phyloP scores from a whole-genome alignment of 306 rosid genomes.

The Potentilla sterilis region DNA sequence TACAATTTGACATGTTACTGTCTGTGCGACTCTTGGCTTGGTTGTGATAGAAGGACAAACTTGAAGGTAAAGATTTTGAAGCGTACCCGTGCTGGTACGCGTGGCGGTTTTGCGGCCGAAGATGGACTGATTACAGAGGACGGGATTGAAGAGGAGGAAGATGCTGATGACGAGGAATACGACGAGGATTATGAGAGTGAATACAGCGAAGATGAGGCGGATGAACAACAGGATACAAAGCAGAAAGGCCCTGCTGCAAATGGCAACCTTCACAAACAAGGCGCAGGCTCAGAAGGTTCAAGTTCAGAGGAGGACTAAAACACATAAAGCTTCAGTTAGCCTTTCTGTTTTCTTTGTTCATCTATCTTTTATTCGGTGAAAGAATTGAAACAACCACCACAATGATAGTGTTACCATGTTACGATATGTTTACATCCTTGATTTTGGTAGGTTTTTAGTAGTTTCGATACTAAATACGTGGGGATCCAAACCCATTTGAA shows the following conservation, averaged over 20 bases:
- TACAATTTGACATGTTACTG: constrained; percentile 80
- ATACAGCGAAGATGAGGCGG: constrained; percentile 62
- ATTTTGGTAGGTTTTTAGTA: background rate
- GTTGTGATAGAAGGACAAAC: constrained; percentile 75
- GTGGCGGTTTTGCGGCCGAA: constrained; percentile 54
- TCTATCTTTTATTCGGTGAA: constrained; percentile 15
- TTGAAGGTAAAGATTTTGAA: constrained; percentile 73
- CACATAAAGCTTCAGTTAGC: background rate
- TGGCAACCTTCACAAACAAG: constrained; percentile 28
- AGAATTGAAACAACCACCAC: constrained; percentile 22
- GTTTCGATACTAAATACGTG: constrained; percentile 12
- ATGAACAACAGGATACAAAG: constrained; percentile 34
- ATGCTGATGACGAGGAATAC: constrained; percentile 57
- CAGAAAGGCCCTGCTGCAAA: constrained; percentile 45
- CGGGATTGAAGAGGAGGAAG: constrained; percentile 64
- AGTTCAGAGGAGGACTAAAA: constrained; percentile 48
- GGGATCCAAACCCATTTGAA: constrained; percentile 7
- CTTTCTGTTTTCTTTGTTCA: constrained; percentile 4
- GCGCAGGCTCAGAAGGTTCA: constrained; percentile 35
- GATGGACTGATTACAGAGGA: constrained; percentile 47
- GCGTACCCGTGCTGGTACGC: constrained; percentile 90
- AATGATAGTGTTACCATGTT: constrained; percentile 5
- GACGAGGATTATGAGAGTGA: constrained; percentile 61
- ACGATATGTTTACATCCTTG: background rate
- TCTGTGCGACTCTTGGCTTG: constrained; percentile 92